These are phyloP conservation scores for Paecilomyces sp. DNA, from an alignment of 2,329 filamentous ascomycete genomes.

Conservation along the genomic window DNA sequence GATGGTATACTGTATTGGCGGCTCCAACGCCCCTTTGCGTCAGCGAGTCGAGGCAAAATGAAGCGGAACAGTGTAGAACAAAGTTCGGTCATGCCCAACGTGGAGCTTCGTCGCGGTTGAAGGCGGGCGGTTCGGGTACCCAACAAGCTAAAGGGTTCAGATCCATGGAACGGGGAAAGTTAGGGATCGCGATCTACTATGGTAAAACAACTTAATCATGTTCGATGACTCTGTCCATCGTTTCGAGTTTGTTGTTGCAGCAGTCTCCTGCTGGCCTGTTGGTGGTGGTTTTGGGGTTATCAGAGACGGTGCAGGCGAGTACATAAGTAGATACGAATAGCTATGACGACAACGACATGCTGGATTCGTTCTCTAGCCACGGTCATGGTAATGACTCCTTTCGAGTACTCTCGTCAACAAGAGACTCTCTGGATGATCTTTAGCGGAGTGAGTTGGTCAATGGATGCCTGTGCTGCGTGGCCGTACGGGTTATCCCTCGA, in stretches of 20 bases:
- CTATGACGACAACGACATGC: background rate
- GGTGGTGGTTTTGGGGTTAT: background rate
- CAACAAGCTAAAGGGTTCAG: background rate
- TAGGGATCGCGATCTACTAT: background rate
- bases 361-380: background rate
- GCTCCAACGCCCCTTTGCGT: background rate
- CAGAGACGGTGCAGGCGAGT: background rate
- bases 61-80: background rate
- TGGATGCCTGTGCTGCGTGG: background rate
- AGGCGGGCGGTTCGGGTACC: background rate
- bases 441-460: background rate
- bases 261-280: background rate
- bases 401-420: background rate
- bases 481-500: background rate
- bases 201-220: background rate
- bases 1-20: background rate
- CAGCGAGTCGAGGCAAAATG: background rate
- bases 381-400: background rate
- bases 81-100: background rate
- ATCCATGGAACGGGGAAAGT: background rate
- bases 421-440: background rate
- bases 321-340: background rate
- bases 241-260: background rate
- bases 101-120: background rate
- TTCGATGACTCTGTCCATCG: background rate